Evolutionary conservation across 805 yeast genomes (phyloP).

Genomic region (Hanseniaspora nectarophila): DNA sequence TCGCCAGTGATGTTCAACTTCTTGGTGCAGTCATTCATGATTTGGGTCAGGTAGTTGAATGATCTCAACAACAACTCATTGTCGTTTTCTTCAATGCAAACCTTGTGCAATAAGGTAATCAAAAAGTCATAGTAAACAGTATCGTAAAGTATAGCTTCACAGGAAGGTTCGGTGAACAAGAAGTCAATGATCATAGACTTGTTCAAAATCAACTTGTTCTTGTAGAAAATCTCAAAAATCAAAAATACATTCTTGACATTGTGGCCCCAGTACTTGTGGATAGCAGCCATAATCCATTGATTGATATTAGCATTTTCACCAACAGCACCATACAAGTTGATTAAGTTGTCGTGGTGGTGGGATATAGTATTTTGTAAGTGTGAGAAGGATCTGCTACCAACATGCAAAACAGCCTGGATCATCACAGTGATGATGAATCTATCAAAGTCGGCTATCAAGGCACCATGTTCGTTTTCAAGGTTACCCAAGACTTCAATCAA

Average conservation of each 20-base stretch:
- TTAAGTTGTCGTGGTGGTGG: conserved; percentile 31
- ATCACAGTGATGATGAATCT: conserved; percentile 47
- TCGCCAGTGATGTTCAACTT: conserved; percentile 18
- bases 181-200: conserved; percentile 30
- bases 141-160: conserved; percentile 32
- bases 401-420: conserved; percentile 60
- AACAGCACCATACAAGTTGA: conserved; percentile 24
- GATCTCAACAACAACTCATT: conserved; percentile 22
- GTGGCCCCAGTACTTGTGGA: conserved; percentile 51
- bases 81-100: conserved; percentile 20
- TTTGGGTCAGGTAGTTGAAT: conserved; percentile 22
- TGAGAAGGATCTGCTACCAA: conserved; percentile 80
- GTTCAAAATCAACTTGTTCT: conserved; percentile 34
- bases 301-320: conserved; percentile 28
- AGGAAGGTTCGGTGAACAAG: conserved; percentile 32
- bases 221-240: conserved; percentile 42
- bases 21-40: conserved; percentile 20
- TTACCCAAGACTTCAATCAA: conserved; percentile 25
- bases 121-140: conserved; percentile 37
- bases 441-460: conserved; percentile 29
- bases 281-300: conserved; percentile 41
- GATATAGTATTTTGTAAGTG: conserved; percentile 51
- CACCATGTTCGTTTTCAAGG: conserved; percentile 24
- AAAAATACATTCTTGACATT: conserved; percentile 55
- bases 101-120: conserved; percentile 28